These are phyloP conservation scores for Yarrowia galli DNA, from an alignment of 1,139 yeast genomes.

Conservation along the genomic window DNA sequence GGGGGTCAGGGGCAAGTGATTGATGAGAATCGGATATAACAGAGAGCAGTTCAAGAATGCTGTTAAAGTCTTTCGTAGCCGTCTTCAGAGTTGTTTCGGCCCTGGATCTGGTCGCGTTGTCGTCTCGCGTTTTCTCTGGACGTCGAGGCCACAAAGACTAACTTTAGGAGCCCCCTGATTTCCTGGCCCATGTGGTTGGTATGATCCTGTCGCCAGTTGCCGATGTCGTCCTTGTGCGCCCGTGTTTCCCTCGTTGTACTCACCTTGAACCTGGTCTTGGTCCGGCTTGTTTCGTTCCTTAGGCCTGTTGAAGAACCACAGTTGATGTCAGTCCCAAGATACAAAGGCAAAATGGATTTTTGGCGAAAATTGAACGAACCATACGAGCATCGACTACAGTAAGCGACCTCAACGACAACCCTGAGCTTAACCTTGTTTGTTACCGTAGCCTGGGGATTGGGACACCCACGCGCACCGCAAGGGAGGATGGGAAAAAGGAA, in stretches of 20 bases:
- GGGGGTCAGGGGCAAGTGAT: not conserved
- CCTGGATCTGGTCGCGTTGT: constrained; percentile 13
- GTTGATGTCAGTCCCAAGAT: constrained; percentile 38
- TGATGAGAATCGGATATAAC: not conserved
- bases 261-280: constrained; percentile 38
- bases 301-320: constrained; percentile 39
- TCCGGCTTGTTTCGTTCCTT: constrained; percentile 38
- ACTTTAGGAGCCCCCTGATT: constrained; percentile 34
- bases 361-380: constrained; percentile 36
- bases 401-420: constrained; percentile 37
- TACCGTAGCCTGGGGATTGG: constrained; percentile 9
- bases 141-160: constrained; percentile 36
- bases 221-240: not conserved
- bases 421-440: constrained; percentile 33
- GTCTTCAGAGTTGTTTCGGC: not conserved
- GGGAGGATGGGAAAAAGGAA: not conserved
- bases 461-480: constrained; percentile 7
- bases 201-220: not conserved
- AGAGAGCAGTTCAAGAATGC: not conserved
- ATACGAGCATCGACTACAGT: constrained; percentile 33
- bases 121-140: constrained; percentile 10
- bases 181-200: constrained; percentile 1
- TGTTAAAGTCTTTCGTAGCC: not conserved
- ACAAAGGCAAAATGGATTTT: constrained; percentile 28
- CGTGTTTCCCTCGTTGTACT: not conserved